A percentile compares a stretch with the other conserved stretches of the same genome.
Conservation (phyloP, 805 yeast genomes). For the Metschnikowia continentalis region DNA sequence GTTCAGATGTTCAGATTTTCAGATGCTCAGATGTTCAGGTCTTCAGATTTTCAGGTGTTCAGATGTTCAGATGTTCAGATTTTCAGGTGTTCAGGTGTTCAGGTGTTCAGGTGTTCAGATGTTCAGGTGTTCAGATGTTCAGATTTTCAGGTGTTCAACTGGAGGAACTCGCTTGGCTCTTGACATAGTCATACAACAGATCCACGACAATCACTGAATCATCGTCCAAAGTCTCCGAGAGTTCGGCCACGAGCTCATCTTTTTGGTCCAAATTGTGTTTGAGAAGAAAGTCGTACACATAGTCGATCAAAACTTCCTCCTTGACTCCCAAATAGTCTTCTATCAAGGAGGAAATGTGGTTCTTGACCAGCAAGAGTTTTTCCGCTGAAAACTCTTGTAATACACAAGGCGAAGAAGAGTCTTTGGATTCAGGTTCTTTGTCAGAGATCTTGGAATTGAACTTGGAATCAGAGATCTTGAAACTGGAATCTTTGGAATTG, state of each 20-base stretch:
- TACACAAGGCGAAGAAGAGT: neutral
- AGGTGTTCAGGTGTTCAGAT: no score
- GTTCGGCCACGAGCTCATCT: slow-evolving; percentile 38
- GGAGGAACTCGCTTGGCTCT: no score
- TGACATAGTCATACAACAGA: slow-evolving; percentile 21
- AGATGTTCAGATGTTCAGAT: no score
- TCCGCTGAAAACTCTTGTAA: neutral
- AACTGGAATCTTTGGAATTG: no score
- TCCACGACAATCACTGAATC: slow-evolving; percentile 41
- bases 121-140: no score
- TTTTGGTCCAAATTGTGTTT: slow-evolving; percentile 27
- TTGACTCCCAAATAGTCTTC: slow-evolving; percentile 51
- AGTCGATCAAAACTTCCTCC: slow-evolving; percentile 48
- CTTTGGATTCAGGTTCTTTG: neutral
- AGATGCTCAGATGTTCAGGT: no score
- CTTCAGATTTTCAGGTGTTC: no score
- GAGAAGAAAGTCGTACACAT: slow-evolving; percentile 37
- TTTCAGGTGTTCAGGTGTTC: no score
- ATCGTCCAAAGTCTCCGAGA: slow-evolving; percentile 49
- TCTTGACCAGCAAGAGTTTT: slow-evolving; percentile 22
- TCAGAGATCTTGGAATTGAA: neutral
- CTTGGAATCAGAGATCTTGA: neutral
- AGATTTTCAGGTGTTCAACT: no score
- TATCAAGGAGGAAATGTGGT: slow-evolving; percentile 39
- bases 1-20: no score